Conservation (phyloP, 2,329 filamentous ascomycete species). For the Exserohilum rostratum region DNA sequence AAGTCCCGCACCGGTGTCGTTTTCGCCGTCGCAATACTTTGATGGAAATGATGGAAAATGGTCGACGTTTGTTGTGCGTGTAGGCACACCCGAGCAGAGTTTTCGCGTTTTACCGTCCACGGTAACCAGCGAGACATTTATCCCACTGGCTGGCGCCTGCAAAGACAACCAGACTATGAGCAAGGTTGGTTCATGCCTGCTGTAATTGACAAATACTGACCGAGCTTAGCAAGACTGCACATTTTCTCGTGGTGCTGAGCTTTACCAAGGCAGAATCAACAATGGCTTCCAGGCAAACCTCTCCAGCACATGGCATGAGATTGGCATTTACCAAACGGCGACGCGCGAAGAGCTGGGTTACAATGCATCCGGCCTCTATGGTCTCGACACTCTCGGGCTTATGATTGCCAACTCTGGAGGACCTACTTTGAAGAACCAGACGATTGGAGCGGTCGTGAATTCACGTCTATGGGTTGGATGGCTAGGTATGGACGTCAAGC, state of each 20-base stretch:
- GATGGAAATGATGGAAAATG: conserved; percentile 25
- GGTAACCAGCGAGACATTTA: conserved; percentile 13
- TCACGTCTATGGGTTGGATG: conserved; percentile 22
- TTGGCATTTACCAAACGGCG: conserved; percentile 20
- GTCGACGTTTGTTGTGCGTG: conserved; percentile 36
- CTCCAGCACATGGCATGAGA: conserved; percentile 23
- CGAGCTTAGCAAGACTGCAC: not conserved
- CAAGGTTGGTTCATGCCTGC: not conserved
- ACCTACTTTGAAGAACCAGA: conserved; percentile 13
- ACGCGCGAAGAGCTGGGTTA: conserved; percentile 17
- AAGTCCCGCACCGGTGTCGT: not conserved
- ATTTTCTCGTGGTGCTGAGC: conserved; percentile 16
- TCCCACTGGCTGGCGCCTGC: conserved; percentile 16
- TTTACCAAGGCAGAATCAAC: conserved; percentile 15
- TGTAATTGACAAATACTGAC: not conserved
- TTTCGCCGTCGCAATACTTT: not conserved
- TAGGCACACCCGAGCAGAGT: conserved; percentile 36
- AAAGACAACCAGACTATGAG: conserved; percentile 9
- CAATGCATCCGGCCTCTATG: conserved; percentile 24
- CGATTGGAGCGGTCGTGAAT: conserved; percentile 20
- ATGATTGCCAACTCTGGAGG: conserved; percentile 38
- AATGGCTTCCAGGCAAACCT: conserved; percentile 19
- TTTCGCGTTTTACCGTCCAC: conserved; percentile 36
- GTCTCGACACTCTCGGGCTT: conserved; percentile 23
- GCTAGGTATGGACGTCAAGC: conserved; percentile 52